phyloP scores from a whole-genome alignment of 148 eudicot species.

The Spergularia bocconei region DNA sequence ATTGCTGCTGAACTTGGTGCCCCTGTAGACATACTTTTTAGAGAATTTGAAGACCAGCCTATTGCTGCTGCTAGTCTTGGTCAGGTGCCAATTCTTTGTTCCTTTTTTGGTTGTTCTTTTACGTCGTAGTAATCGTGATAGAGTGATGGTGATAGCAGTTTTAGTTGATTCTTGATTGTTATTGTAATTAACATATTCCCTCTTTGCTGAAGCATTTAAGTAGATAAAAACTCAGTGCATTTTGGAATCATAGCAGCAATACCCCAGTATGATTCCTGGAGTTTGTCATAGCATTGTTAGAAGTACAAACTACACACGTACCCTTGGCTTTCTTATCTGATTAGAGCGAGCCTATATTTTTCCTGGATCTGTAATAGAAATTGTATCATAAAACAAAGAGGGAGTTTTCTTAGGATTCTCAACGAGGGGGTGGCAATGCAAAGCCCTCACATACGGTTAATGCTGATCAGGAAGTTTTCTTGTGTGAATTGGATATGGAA shows the following conservation, averaged over 20 bases:
- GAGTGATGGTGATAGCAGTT: not conserved
- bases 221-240: no score
- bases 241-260: no score
- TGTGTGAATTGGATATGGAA: not conserved
- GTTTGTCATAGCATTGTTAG: no score
- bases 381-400: no score
- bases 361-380: no score
- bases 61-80: slow-evolving; percentile 99
- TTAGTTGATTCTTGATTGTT: not conserved
- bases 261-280: no score
- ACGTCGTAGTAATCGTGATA: not conserved
- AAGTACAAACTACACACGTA: no score
- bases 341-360: no score
- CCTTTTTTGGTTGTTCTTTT: slow-evolving; percentile 7
- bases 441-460: not conserved
- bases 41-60: slow-evolving; percentile 89
- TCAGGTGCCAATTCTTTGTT: slow-evolving; percentile 60
- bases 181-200: not conserved
- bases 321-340: no score
- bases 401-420: no score
- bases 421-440: no score
- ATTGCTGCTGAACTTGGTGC: slow-evolving; percentile 81
- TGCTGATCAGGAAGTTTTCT: not conserved
- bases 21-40: slow-evolving; percentile 66
- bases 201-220: not conserved